phyloP scores from a whole-genome alignment of 169 alveolate genomes.

The Plasmodium inui region DNA sequence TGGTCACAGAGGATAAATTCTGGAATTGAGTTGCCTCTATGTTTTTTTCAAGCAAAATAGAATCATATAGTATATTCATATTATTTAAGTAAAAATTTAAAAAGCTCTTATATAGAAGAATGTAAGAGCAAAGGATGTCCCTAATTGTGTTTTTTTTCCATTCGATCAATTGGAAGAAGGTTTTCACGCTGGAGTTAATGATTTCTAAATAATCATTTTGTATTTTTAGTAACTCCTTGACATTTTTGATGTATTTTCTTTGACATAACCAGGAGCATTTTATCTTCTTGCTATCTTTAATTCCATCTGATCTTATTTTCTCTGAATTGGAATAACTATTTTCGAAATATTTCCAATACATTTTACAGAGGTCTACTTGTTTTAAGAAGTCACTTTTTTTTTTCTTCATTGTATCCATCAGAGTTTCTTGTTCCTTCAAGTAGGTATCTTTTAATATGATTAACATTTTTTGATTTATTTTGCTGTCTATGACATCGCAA shows the following conservation, averaged over 20 bases:
- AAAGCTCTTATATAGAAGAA: slow-evolving; percentile 57
- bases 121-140: slow-evolving; percentile 65
- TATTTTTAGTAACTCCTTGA: slow-evolving; percentile 53
- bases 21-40: slow-evolving; percentile 47
- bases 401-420: slow-evolving; percentile 50
- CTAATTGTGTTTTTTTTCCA: slow-evolving; percentile 63
- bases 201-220: slow-evolving; percentile 72
- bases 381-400: slow-evolving; percentile 67
- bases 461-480: slow-evolving; percentile 48
- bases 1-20: slow-evolving; percentile 25
- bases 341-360: slow-evolving; percentile 70
- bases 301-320: slow-evolving; percentile 54
- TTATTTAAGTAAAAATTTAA: slow-evolving; percentile 59
- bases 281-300: slow-evolving; percentile 52
- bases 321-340: slow-evolving; percentile 75
- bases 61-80: slow-evolving; percentile 70
- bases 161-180: slow-evolving; percentile 64
- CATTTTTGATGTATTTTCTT: slow-evolving; percentile 68
- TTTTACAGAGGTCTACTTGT: slow-evolving; percentile 61
- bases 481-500: slow-evolving; percentile 51
- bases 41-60: slow-evolving; percentile 48
- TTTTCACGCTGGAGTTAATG: slow-evolving; percentile 23
- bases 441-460: slow-evolving; percentile 32
- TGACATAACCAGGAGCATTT: slow-evolving; percentile 77
- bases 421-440: slow-evolving; percentile 65